Evolutionary conservation across 805 yeast species (phyloP), one percentile per base, ranked within the genome.

Genomic region (Pichia occidentalis): DNA sequence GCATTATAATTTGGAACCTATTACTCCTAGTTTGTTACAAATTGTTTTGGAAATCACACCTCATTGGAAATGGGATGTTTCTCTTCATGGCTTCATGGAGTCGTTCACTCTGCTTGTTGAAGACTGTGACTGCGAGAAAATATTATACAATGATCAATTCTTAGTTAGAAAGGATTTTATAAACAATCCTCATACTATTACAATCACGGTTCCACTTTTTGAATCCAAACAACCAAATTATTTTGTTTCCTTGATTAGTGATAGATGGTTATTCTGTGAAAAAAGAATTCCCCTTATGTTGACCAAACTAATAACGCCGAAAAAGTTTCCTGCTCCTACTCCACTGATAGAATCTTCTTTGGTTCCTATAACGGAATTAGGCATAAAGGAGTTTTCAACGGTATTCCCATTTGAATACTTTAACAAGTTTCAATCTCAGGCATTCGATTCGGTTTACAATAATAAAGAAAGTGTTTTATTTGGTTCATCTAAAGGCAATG

Each of bases 241-340:
- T 46, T 85, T 82, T 56, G 70, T 87, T 4, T 67, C 81, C 0
- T 56, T 88, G 10, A 59, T 82, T 2, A 85, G 95, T 40, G 95
- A 88, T 41, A 75, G 69, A 42, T 92, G 97, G 98, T 60, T 87
- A 4, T 88, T 85, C 44, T 75, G 86, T 40, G 84, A 74, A 39
- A 65, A 70, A 44, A 73, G 71, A 42, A 54, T 71, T 1, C 85
- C 95, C 0, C 65, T 86, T 1, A 57, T 75, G 39, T 60, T 85
- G 43, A 61, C 66, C 23, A 53, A 63, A 17, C 46, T 83, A 37
- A 64, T 60, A 24, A 36, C 77, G 4, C 95, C 95, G 5, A 71
- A 73, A 50, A 72, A 71, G 46, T 74, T 80, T 40, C 75, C 85
- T 1, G 68, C 80, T 0, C 76, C 75, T 24, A 77, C 86, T 0